A percentile compares a stretch with the other conserved stretches of the same genome.
Evolutionary conservation across 139 green algal genomes (phyloP).

Genomic region (Yamagishiella unicocca): DNA sequence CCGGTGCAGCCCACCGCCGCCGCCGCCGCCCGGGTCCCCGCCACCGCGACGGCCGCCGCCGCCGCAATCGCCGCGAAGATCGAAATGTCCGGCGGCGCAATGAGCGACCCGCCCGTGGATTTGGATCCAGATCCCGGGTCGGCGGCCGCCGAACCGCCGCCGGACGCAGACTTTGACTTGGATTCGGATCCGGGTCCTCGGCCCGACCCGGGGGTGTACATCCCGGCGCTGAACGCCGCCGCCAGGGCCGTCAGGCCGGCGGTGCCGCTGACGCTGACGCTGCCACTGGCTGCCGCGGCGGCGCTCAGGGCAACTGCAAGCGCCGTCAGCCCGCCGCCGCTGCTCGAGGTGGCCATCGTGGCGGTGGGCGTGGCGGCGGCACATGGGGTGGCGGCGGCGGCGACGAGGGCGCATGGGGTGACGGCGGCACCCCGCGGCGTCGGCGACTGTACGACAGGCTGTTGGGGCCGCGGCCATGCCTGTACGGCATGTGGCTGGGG

Average conservation of each 20-base stretch:
- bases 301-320: conserved; percentile 1
- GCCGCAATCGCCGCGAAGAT: background rate
- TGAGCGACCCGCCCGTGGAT: background rate
- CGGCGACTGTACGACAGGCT: too few relatives aligned
- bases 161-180: background rate
- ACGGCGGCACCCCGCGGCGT: background rate
- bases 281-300: conserved; percentile 2
- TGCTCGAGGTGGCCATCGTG: background rate
- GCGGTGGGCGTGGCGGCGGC: background rate
- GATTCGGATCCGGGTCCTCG: conserved; percentile 15
- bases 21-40: background rate
- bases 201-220: background rate
- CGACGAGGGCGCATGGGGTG: background rate
- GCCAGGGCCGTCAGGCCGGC: background rate
- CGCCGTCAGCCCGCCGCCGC: conserved; percentile 12
- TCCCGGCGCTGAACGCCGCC: background rate
- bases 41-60: background rate
- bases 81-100: too few relatives aligned
- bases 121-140: conserved; percentile 19
- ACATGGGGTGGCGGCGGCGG: background rate
- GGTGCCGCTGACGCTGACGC: background rate
- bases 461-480: too few relatives aligned
- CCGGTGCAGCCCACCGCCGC: background rate
- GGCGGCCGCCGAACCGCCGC: too few relatives aligned
- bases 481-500: too few relatives aligned